Evolutionary conservation across 2,329 filamentous ascomycete species (phyloP), one percentile per base, ranked within the genome.

Genomic region (Xylaria sp.): DNA sequence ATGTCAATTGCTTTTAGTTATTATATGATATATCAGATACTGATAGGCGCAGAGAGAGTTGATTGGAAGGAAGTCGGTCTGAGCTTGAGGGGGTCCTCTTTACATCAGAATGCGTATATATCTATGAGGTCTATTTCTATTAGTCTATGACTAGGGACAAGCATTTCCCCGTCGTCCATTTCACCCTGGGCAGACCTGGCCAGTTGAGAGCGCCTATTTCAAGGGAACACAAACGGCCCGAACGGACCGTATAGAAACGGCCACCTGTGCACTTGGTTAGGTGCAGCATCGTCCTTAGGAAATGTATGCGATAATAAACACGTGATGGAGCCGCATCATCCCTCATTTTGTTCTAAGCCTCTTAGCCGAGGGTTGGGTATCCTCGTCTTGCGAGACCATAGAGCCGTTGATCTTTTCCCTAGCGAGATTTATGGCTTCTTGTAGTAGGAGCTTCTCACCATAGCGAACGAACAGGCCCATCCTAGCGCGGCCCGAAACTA

Each of bases 391-490:
- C 27, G 60, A n/a, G 40, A 60, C 64, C 18, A 64, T 57, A 18
- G 76, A 37, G 25, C 70, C 68, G 18, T 69, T 70, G 18, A 78
- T 57, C 63, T 75, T 77, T 42, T 74, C 77, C 71, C 78, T 79
- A 57, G 79, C 71, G 16, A 79, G 73, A 12, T 69, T 72, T 67
- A 86, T 82, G 1, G 89, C 83, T 74, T 88, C 84, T 64, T 83
- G 80, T 27, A 94, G 76, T 5, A 94, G 82, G 72, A 85, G 84
- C 78, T 93, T 93, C 80, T 95, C 92, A 16, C 92, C 92, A 2
- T 90, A 80, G 68, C 92, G 86, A 42, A 94, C 91, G 60, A 87
- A 82, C 25, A 90, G 75, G 0, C 92, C 92, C 89, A 92, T 92
- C 51, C 80, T 82, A 16, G 78, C 78, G 59, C 85, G 81, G 35